These are phyloP conservation scores for Leishmania arabica DNA, from an alignment of 208 protist species.

Conservation along the genomic window DNA sequence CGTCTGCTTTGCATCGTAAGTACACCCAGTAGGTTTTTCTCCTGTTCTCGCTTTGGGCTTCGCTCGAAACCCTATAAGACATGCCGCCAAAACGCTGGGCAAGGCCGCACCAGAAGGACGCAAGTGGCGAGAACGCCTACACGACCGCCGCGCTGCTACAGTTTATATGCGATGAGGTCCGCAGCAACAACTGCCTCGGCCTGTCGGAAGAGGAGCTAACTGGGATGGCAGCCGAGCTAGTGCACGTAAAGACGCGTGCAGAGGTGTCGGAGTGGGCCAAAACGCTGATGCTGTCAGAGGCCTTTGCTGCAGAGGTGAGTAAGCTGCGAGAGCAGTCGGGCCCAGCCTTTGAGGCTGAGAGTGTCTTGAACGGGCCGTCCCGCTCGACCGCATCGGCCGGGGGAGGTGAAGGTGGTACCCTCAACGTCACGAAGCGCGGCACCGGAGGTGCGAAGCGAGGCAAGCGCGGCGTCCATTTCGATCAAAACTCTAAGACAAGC, in stretches of 20 bases:
- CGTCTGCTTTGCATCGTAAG: background rate
- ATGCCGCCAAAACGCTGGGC: constrained; percentile 75
- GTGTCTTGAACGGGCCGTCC: background rate
- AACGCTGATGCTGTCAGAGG: constrained; percentile 79
- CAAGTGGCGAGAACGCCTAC: constrained; percentile 4
- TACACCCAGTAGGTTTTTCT: no score
- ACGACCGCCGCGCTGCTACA: constrained; percentile 30
- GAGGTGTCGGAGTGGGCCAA: constrained; percentile 80
- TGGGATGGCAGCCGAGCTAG: constrained; percentile 64
- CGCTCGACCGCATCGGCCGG: background rate
- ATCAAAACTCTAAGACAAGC: constrained; percentile 27
- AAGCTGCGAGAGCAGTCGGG: constrained; percentile 53
- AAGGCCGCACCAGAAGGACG: constrained; percentile 14
- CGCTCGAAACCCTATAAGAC: no score
- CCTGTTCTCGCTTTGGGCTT: background rate
- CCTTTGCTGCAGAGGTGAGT: constrained; percentile 68
- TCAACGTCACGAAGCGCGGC: constrained; percentile 20
- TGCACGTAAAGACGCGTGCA: constrained; percentile 44
- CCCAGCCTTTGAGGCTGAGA: constrained; percentile 66
- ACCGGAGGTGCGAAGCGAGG: constrained; percentile 12
- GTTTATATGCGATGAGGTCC: constrained; percentile 71
- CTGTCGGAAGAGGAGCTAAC: constrained; percentile 70
- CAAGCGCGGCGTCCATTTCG: constrained; percentile 32
- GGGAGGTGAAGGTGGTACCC: background rate
- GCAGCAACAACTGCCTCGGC: constrained; percentile 73